Evolutionary conservation across 768 basidiomycete species (phyloP), one percentile per base, ranked within the genome.

Genomic region (Albatrellus ellisii): DNA sequence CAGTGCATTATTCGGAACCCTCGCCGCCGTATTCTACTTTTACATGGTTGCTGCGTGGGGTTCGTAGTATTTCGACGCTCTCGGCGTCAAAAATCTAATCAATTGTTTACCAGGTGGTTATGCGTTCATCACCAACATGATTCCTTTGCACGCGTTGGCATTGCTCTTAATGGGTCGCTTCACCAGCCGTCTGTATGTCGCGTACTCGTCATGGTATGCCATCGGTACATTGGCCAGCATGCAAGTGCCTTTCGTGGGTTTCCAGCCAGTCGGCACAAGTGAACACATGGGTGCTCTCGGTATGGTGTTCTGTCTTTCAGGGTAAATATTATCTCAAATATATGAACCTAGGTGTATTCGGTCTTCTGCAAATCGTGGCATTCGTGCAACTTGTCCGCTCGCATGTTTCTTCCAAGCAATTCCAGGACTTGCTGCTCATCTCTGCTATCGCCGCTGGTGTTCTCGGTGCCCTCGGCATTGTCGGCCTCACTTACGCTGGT

Each of bases 1-100:
- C 32, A 94, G 89, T 46, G 91, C 89, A 1, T 73, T 94, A 46
- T 95, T 77, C 52, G 94, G 90, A 17, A 86, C 87, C 20, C 55
- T 87, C 29, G 80, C 95, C 34, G 95, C 92, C 14, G 64, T 98
- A 3, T 98, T 98, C 65, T 99, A 99, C 66, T 98, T 97, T 52
- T 99, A 98, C 72, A 99, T 99, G 95, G 95, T 99, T n/a, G 94
- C 95, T 40, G 95, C 95, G 24, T 99, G 95, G 95, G 95, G 94
- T 84, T 53, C 45, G 73, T 63, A 4, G 21, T 29, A 24, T 9
- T 24, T 26, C 21, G 15, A 27, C 39, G 7, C 15, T 25, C 6
- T 32, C 18, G 11, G n/a, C 14, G 14, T n/a, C 6, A 32, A 18
- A 32, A 32, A 32, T 32, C 18, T 12, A 32, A 4, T 12, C 18